phyloP scores from a whole-genome alignment of 495 filamentous ascomycete genomes.

The Diplogelasinospora grovesii region DNA sequence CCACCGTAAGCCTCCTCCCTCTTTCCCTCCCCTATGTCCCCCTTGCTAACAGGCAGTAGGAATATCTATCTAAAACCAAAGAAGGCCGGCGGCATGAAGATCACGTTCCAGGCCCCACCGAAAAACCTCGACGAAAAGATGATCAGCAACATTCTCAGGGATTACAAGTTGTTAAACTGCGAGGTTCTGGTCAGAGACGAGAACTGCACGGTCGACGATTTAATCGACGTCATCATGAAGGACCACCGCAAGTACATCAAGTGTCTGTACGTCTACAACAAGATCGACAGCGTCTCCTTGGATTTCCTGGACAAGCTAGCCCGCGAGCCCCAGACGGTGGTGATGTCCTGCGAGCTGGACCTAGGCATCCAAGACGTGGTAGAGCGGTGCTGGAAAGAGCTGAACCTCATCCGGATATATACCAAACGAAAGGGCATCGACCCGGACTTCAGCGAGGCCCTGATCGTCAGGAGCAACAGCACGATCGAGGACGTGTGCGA shows the following conservation, averaged over 20 bases:
- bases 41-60: conserved; percentile 33
- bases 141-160: conserved; percentile 89
- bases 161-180: conserved; percentile 98
- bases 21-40: neutral
- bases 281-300: conserved; percentile 92
- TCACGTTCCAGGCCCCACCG: conserved; percentile 84
- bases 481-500: conserved; percentile 98
- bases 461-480: conserved; percentile 83
- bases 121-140: conserved; percentile 95
- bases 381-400: conserved; percentile 91
- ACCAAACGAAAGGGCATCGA: conserved; percentile 94
- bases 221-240: conserved; percentile 98
- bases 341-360: conserved; percentile 98
- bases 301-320: conserved; percentile 90
- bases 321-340: conserved; percentile 84
- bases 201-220: conserved; percentile 91
- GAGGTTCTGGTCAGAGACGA: conserved; percentile 95
- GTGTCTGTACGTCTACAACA: conserved; percentile 99
- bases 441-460: conserved; percentile 84
- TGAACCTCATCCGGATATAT: conserved; percentile 86
- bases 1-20: conserved; percentile 61
- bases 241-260: conserved; percentile 96
- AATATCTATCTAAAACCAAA: conserved; percentile 99
- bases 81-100: conserved; percentile 97
- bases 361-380: conserved; percentile 95